phyloP scores from a whole-genome alignment of 768 basidiomycete species.

The Phylloporus scabripes region DNA sequence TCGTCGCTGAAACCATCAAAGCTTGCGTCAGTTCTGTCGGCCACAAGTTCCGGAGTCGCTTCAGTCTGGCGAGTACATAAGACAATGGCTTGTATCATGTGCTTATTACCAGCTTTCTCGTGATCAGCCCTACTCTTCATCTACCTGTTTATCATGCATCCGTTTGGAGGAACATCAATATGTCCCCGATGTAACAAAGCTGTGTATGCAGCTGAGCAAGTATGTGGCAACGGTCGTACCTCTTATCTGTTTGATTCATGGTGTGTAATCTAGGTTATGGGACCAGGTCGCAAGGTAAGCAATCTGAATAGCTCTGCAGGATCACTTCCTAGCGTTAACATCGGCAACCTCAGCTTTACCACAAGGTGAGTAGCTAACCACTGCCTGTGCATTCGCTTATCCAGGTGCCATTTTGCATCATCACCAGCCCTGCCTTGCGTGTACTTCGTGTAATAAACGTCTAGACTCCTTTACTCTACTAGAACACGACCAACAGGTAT shows the following conservation, averaged over 20 bases:
- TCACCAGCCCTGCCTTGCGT: slow-evolving; percentile 72
- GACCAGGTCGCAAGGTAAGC: slow-evolving; percentile 81
- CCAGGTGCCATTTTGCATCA: background rate
- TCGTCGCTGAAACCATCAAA: background rate
- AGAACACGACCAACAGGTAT: slow-evolving; percentile 79
- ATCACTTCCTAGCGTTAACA: slow-evolving; percentile 3
- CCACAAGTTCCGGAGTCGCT: background rate
- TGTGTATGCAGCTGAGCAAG: slow-evolving; percentile 90
- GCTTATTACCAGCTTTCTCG: slow-evolving; percentile 3
- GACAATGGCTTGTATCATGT: background rate
- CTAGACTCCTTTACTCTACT: slow-evolving; percentile 72
- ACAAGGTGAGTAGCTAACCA: slow-evolving; percentile 51
- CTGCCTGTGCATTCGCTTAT: slow-evolving; percentile 1
- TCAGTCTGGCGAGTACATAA: slow-evolving; percentile 11
- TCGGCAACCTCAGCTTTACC: slow-evolving; percentile 54
- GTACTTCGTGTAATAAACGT: slow-evolving; percentile 68
- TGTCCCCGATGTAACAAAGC: slow-evolving; percentile 72
- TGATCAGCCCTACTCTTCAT: slow-evolving; percentile 1
- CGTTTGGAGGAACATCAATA: slow-evolving; percentile 62
- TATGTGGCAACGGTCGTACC: slow-evolving; percentile 23
- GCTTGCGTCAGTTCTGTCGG: background rate
- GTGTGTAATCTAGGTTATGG: slow-evolving; percentile 54
- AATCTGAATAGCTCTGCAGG: slow-evolving; percentile 2
- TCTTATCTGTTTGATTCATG: slow-evolving; percentile 2
- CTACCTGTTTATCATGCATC: slow-evolving; percentile 45